Evolutionary conservation across 2,329 filamentous ascomycete genomes (phyloP).

Genomic region (Penicillium sp.): DNA sequence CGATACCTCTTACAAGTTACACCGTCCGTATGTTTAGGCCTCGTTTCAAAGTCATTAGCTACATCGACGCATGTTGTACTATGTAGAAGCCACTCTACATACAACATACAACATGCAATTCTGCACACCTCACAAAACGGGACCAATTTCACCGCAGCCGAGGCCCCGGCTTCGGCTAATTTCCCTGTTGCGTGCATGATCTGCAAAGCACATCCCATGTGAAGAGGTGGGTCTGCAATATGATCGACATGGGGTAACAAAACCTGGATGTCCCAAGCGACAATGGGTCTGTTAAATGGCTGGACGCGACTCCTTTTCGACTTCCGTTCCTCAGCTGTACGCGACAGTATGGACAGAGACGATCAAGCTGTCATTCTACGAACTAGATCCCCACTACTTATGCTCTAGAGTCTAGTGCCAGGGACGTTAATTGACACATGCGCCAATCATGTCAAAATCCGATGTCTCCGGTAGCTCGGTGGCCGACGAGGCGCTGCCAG

Average conservation of each 20-base stretch:
- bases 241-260: conserved; percentile 2
- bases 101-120: not conserved
- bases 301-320: not conserved
- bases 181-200: not conserved
- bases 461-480: conserved; percentile 16
- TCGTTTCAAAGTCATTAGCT: no score
- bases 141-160: not conserved
- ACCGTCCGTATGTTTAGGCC: no score
- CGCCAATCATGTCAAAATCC: conserved; percentile 19
- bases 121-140: not conserved
- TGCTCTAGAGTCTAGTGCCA: not conserved
- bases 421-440: not conserved
- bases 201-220: conserved; percentile 1
- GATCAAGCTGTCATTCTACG: not conserved
- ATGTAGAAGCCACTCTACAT: no score
- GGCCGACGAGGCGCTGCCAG: not conserved
- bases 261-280: not conserved
- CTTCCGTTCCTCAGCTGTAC: not conserved
- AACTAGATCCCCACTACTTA: not conserved
- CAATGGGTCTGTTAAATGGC: not conserved
- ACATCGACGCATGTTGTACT: no score
- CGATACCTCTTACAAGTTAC: no score
- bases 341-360: not conserved
- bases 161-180: not conserved
- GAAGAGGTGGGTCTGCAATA: conserved; percentile 3